Evolutionary conservation across 2,329 filamentous ascomycete species (phyloP).

Genomic region (Drechslerella stenobrocha): DNA sequence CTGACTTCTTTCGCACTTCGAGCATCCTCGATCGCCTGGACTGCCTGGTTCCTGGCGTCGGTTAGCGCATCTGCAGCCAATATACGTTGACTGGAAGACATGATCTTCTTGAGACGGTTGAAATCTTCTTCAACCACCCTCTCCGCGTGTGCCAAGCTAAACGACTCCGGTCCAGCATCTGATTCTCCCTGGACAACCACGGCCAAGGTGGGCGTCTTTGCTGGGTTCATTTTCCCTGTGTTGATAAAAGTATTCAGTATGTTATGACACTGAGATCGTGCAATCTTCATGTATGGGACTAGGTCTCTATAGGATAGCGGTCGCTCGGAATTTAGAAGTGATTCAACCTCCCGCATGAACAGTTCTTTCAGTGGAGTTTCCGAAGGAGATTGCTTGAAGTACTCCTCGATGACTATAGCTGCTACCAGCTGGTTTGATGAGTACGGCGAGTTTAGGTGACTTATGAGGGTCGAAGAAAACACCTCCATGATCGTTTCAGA

Average conservation of each 20-base stretch:
- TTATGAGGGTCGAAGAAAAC: conserved; percentile 68
- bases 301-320: conserved; percentile 85
- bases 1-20: conserved; percentile 75
- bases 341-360: conserved; percentile 69
- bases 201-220: conserved; percentile 76
- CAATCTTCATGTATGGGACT: conserved; percentile 83
- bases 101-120: conserved; percentile 81
- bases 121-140: conserved; percentile 84
- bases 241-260: conserved; percentile 90
- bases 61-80: conserved; percentile 77
- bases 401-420: conserved; percentile 84
- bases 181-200: conserved; percentile 92
- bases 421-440: conserved; percentile 85
- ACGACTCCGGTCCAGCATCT: conserved; percentile 87
- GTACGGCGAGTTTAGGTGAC: conserved; percentile 70
- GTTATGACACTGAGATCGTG: conserved; percentile 86
- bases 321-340: conserved; percentile 78
- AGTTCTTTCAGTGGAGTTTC: conserved; percentile 58
- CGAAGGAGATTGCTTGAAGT: conserved; percentile 65
- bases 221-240: conserved; percentile 75
- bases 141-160: conserved; percentile 83
- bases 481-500: conserved; percentile 62
- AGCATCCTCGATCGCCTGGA: conserved; percentile 76
- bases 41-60: conserved; percentile 72
- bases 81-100: conserved; percentile 83